Conservation (phyloP, 768 basidiomycete species). For the Clitopilus hobsonii region DNA sequence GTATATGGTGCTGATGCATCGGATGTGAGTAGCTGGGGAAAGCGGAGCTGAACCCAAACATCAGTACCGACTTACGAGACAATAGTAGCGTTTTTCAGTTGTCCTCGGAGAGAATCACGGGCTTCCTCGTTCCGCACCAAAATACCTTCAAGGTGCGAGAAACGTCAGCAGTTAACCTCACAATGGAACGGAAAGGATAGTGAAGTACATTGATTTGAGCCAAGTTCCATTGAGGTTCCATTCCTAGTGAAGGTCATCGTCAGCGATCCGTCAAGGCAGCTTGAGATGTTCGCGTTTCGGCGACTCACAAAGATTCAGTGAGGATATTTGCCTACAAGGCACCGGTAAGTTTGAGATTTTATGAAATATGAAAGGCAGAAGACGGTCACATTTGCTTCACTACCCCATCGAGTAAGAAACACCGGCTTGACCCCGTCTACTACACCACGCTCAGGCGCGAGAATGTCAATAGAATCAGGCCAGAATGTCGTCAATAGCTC, state of each 20-base stretch:
- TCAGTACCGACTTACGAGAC: slow-evolving; percentile 42
- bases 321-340: neutral
- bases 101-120: slow-evolving; percentile 35
- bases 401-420: slow-evolving; percentile 48
- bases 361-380: neutral
- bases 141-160: slow-evolving; percentile 43
- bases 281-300: neutral
- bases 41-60: neutral
- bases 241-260: too few relatives aligned
- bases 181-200: neutral
- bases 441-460: slow-evolving; percentile 51
- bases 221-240: slow-evolving; percentile 49
- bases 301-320: neutral
- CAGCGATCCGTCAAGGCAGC: neutral
- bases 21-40: neutral
- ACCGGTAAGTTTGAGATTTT: neutral
- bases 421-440: slow-evolving; percentile 52
- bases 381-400: slow-evolving; percentile 23
- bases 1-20: slow-evolving; percentile 38
- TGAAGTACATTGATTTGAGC: slow-evolving; percentile 57
- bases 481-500: slow-evolving; percentile 56
- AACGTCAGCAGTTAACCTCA: neutral
- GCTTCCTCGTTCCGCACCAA: slow-evolving; percentile 62
- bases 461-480: slow-evolving; percentile 58
- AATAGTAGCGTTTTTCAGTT: slow-evolving; percentile 54